Percentiles rank a stretch among this genome's conserved stretches.
These are phyloP conservation scores for Coemansia erecta DNA, from an alignment of 192 early-diverging fungal genomes.

Conservation along the genomic window DNA sequence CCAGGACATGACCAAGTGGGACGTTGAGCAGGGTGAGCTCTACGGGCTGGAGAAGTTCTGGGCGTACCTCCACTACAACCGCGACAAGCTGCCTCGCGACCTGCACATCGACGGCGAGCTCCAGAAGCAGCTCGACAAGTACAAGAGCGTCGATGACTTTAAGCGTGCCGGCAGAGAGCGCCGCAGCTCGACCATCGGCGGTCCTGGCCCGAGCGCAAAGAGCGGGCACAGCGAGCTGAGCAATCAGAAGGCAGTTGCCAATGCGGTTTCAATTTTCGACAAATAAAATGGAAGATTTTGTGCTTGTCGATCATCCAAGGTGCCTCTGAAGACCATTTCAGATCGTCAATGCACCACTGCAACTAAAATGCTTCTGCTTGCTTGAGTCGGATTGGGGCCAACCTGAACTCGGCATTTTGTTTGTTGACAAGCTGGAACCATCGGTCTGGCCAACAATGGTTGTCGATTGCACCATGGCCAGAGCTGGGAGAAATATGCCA, in stretches of 20 bases:
- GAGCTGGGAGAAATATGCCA: too few species aligned
- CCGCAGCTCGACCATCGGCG: conserved; percentile 29
- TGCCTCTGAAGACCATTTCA: too few species aligned
- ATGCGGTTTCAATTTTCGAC: conserved; percentile 7
- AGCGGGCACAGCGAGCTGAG: not conserved
- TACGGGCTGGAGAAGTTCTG: conserved; percentile 97
- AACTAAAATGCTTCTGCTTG: too few species aligned
- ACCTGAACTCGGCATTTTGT: too few species aligned
- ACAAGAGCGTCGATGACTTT: conserved; percentile 63
- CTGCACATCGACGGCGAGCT: conserved; percentile 58
- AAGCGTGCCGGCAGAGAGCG: conserved; percentile 47
- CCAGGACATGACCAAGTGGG: conserved; percentile 75
- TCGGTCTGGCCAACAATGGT: too few species aligned
- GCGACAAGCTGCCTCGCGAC: conserved; percentile 71
- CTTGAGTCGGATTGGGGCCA: too few species aligned
- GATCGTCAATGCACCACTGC: too few species aligned
- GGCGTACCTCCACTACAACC: conserved; percentile 89
- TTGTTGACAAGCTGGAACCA: too few species aligned
- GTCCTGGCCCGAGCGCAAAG: not conserved
- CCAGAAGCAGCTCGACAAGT: conserved; percentile 59
- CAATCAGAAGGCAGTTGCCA: conserved; percentile 41
- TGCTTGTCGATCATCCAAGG: too few species aligned
- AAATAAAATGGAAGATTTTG: too few species aligned
- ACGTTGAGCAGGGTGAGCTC: conserved; percentile 67
- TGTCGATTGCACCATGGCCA: too few species aligned